Evolutionary conservation across 2,329 filamentous ascomycete species (phyloP), one percentile per base, ranked within the genome.

Genomic region (Daldinia sp.): DNA sequence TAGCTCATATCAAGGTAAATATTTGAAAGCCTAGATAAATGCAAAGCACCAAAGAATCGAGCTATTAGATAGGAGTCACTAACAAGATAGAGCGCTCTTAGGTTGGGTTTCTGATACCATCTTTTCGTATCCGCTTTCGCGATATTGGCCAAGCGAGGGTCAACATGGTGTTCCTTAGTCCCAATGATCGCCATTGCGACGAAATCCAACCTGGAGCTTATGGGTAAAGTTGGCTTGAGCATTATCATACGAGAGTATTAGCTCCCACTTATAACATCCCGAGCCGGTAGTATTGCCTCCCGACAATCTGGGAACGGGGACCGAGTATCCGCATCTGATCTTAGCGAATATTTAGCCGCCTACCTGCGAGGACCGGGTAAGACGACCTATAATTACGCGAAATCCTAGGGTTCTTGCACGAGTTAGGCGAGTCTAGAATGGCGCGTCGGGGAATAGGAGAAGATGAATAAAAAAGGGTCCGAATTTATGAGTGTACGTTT

Each of bases 41-140:
- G 17, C 13, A 41, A 17, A 11, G 3, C 4, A 21, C 17, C 35
- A 11, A 11, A 11, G 7, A 19, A 3, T 19, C 25, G 15, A 48
- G 30, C 15, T 2, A 32, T 21, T n/a, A 17, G 6, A 21, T 1
- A 7, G 7, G 7, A 10, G 11, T 48, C 1, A 64, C 66, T 58
- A 8, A 68, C 66, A 10, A 80, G 69, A 58, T 80, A 80, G 29
- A 80, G 67, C 10, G 73, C 71, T 23, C 77, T 70, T 53, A 80
- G 67, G 57, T 79, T 77, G 1, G 75, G 77, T 55, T 80, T 80
- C 25, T 76, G 68, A 66, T 79, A 79, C 78, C 78, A 80, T 68
- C 61, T 70, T 29, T 70, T 72, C 15, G 69, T 72, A 65, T 79
- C 77, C 2, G 72, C 70, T 35, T 76, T 63, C 10, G 77, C 77